phyloP scores from a whole-genome alignment of 495 filamentous ascomycete genomes.

The Podospora conica region DNA sequence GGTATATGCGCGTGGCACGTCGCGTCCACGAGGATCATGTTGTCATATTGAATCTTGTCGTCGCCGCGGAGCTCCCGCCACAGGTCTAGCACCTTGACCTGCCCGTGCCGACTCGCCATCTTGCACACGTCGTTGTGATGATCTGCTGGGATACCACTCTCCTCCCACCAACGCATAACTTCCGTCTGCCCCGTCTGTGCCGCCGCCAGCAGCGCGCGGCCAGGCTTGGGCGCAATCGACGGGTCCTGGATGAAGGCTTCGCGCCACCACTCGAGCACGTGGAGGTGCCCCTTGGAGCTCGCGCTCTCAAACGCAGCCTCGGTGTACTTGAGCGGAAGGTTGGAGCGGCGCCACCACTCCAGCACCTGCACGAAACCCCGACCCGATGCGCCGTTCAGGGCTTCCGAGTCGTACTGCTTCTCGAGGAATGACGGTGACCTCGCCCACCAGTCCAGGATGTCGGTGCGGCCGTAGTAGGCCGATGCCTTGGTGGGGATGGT shows the following conservation, averaged over 20 bases:
- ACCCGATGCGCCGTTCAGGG: constrained; percentile 78
- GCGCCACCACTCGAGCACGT: constrained; percentile 89
- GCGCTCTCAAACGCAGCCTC: constrained; percentile 83
- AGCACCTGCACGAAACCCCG: constrained; percentile 77
- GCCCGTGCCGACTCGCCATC: constrained; percentile 78
- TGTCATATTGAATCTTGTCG: constrained; percentile 79
- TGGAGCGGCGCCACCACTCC: constrained; percentile 85
- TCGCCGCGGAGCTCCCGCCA: constrained; percentile 74
- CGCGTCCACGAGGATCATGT: constrained; percentile 79
- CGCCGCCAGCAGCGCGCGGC: constrained; percentile 71
- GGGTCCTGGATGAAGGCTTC: constrained; percentile 44
- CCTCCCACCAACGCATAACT: constrained; percentile 77
- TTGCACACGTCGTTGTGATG: constrained; percentile 73
- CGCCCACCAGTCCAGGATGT: constrained; percentile 81
- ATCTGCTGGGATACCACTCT: constrained; percentile 64
- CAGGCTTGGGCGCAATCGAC: constrained; percentile 56
- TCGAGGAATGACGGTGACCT: constrained; percentile 64
- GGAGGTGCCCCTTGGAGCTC: constrained; percentile 71
- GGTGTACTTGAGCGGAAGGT: constrained; percentile 73
- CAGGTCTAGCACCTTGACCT: constrained; percentile 73
- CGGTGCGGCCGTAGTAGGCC: constrained; percentile 75
- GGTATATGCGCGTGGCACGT: constrained; percentile 80
- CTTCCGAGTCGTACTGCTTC: constrained; percentile 68
- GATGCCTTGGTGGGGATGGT: constrained; percentile 80
- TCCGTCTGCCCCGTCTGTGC: constrained; percentile 69